Conservation (phyloP, 352 stramenopile species). For the Phytophthora aleatoria region DNA sequence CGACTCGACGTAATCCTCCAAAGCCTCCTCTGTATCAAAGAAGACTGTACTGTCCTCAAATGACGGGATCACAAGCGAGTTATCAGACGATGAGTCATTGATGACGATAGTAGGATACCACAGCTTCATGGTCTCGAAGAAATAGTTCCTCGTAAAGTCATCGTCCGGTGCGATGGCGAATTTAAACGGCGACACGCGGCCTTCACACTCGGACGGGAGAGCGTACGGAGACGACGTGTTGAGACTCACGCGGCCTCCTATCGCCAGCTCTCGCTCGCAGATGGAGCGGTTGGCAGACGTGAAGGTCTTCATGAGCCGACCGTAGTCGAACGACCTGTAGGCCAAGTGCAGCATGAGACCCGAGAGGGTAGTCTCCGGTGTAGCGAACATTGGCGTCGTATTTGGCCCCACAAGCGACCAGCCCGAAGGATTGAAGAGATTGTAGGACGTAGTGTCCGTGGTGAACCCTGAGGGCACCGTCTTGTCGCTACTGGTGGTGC, state of each 20-base stretch:
- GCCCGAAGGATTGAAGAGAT: constrained; percentile 47
- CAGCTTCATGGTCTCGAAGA: constrained; percentile 37
- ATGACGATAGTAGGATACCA: constrained; percentile 51
- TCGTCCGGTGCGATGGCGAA: constrained; percentile 46
- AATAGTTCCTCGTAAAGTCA: constrained; percentile 52
- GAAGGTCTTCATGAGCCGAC: constrained; percentile 40
- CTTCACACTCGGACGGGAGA: constrained; percentile 40
- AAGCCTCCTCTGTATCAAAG: constrained; percentile 35
- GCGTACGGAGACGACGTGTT: constrained; percentile 30
- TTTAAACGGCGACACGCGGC: constrained; percentile 54
- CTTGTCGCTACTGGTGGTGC: constrained; percentile 41
- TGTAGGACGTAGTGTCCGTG: constrained; percentile 32
- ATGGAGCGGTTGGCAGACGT: constrained; percentile 30
- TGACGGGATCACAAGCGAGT: constrained; percentile 34
- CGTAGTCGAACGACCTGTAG: constrained; percentile 35
- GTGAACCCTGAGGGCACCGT: constrained; percentile 47
- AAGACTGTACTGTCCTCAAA: constrained; percentile 48
- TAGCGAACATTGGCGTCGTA: constrained; percentile 42
- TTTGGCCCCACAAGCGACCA: constrained; percentile 38
- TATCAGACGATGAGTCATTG: constrained; percentile 6
- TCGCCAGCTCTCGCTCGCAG: constrained; percentile 27
- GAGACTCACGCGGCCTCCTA: constrained; percentile 28
- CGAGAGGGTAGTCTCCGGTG: constrained; percentile 65
- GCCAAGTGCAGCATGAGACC: constrained; percentile 60
- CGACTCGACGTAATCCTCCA: constrained; percentile 45